phyloP scores from a whole-genome alignment of 2,329 filamentous ascomycete species.

The Ophiognomonia clavigignenti-juglandacearum region DNA sequence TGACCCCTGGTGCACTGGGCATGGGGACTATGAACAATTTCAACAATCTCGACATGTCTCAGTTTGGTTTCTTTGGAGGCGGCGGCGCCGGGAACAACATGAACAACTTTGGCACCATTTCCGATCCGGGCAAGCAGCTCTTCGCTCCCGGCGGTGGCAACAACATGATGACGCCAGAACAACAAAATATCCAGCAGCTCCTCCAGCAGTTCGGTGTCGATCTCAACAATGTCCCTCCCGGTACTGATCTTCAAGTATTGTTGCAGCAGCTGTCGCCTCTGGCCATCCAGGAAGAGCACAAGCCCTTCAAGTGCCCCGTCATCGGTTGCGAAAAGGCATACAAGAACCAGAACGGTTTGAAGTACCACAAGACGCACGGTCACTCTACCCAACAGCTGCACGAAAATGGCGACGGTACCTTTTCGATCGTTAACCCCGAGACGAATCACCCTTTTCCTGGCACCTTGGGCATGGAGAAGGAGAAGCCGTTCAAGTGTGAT shows the following conservation, averaged over 20 bases:
- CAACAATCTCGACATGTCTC: slow-evolving; percentile 35
- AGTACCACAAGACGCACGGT: slow-evolving; percentile 83
- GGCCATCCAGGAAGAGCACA: slow-evolving; percentile 81
- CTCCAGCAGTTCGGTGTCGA: slow-evolving; percentile 70
- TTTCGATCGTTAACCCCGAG: slow-evolving; percentile 95
- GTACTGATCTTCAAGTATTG: slow-evolving; percentile 63
- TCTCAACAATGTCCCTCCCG: slow-evolving; percentile 68
- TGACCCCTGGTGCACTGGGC: slow-evolving; percentile 41
- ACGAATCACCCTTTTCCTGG: slow-evolving; percentile 92
- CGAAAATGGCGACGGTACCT: slow-evolving; percentile 94
- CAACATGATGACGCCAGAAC: slow-evolving; percentile 51
- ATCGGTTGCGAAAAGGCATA: slow-evolving; percentile 99
- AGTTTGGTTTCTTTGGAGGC: slow-evolving; percentile 49
- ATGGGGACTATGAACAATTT: slow-evolving; percentile 47
- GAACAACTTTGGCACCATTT: slow-evolving; percentile 60
- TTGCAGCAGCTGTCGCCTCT: slow-evolving; percentile 55
- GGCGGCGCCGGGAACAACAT: slow-evolving; percentile 34
- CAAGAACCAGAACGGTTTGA: slow-evolving; percentile 98
- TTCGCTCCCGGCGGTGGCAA: slow-evolving; percentile 75
- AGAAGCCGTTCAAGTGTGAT: slow-evolving; percentile 97
- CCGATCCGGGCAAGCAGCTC: slow-evolving; percentile 89
- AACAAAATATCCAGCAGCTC: slow-evolving; percentile 62
- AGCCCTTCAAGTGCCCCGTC: slow-evolving; percentile 95
- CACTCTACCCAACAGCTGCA: slow-evolving; percentile 96
- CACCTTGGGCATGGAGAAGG: slow-evolving; percentile 98